Base-by-base conservation (phyloP, 2,329 filamentous ascomycete genomes). In the Xylariaceae sp. region DNA sequence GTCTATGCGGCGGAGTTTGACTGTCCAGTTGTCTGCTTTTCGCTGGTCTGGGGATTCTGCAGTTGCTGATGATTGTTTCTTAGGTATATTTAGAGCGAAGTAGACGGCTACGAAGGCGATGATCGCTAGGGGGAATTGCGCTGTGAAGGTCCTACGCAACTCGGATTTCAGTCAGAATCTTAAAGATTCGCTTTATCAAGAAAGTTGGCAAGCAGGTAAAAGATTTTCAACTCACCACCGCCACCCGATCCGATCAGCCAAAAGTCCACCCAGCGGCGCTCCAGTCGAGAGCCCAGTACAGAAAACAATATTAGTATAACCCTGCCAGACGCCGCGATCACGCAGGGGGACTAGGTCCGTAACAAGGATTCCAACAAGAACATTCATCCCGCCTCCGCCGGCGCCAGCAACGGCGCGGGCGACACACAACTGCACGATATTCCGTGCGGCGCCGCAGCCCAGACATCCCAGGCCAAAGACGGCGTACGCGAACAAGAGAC, bases 121-220 rank as follows among this genome's bases (percentile, higher is more conserved):
- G 6, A 83, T 60, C 48, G 85, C 86, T 5, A 89, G 61, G 2
- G 87, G 87, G 0, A 79, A 77, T 61, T 92, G 88, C 2, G 73
- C 73, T 11, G 88, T 64, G 59, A 93, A 92, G 0, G 85, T 77
- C 83, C 79, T 82, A n/a, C n/a, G n/a, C n/a, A n/a, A n/a, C n/a
- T n/a, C n/a, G 19, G 23, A 14, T 22, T 35, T 16, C 20, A 47
- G 6, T 52, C 11, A 50, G 45, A n/a, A n/a, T n/a, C n/a, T n/a
- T n/a, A n/a, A n/a, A n/a, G n/a, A 12, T 37, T 12, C 35, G 12
- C 6, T 16, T 37, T 12, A 6, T 11, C 5, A 5, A 37, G 4
- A 12, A 37, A 17, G 35, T 5, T 19, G 16, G 19, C 5, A 22
- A 22, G 23, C 17, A 22, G 6, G 6, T 12, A 23, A 39, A 22